phyloP scores from a whole-genome alignment of 306 rosid species.

The Amphicarpaea edgeworthii region DNA sequence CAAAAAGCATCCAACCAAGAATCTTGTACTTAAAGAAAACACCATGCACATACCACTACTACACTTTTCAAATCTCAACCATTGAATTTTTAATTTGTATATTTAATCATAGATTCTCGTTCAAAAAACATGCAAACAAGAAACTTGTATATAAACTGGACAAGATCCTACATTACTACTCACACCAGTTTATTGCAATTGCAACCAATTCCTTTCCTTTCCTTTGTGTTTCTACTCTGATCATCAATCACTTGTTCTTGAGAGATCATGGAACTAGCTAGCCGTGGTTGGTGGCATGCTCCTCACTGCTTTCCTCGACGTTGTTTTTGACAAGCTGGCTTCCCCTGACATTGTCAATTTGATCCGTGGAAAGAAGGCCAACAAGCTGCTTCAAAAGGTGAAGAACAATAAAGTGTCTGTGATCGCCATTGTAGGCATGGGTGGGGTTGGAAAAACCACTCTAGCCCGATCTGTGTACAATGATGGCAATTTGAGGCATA shows the following conservation, averaged over 20 bases:
- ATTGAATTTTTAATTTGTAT: too few species aligned
- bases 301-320: not conserved
- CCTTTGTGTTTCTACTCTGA: not conserved
- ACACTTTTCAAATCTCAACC: too few species aligned
- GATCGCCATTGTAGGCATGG: not conserved
- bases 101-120: too few species aligned
- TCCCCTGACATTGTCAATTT: not conserved
- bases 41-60: too few species aligned
- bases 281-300: not conserved
- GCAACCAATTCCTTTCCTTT: not conserved
- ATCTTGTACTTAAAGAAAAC: too few species aligned
- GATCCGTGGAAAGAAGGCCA: not conserved
- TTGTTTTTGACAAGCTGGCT: not conserved
- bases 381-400: not conserved
- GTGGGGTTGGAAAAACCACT: slow-evolving; percentile 16
- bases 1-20: not conserved
- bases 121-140: not conserved
- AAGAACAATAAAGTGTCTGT: not conserved
- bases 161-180: too few species aligned
- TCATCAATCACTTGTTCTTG: not conserved
- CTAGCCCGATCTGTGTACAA: not conserved
- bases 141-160: not conserved
- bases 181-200: not conserved
- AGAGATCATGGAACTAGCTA: not conserved
- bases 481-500: not conserved